Evolutionary conservation across 2,329 filamentous ascomycete genomes (phyloP).

Genomic region (Venturia nashicola): DNA sequence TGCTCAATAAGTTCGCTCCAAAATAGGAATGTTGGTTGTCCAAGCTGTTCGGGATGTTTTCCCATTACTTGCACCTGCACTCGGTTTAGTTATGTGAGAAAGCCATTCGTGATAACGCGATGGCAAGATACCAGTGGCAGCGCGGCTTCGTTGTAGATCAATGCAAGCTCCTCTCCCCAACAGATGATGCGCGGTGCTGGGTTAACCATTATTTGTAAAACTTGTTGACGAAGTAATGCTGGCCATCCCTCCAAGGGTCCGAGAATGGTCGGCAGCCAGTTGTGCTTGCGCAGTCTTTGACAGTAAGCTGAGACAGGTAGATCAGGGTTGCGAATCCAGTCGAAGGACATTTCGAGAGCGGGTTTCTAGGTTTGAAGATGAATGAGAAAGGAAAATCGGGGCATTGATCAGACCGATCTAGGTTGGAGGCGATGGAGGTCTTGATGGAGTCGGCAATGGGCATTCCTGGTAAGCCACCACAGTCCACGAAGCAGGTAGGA

Average conservation of each 20-base stretch:
- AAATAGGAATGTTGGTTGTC: neutral
- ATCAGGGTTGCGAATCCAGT: neutral
- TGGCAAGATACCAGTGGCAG: neutral
- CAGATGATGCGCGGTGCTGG: neutral
- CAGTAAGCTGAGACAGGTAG: neutral
- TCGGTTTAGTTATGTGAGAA: neutral
- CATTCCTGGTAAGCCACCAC: neutral
- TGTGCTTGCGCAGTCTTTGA: neutral
- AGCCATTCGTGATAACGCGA: too few species aligned
- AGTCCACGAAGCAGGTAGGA: neutral
- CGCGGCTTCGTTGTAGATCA: constrained; percentile 2
- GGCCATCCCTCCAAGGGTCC: constrained; percentile 3
- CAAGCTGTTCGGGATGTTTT: neutral
- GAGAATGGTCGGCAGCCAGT: neutral
- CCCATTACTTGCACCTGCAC: neutral
- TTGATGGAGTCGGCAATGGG: neutral
- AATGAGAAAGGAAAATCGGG: neutral
- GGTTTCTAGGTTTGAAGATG: neutral
- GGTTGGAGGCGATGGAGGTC: neutral
- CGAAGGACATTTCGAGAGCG: neutral
- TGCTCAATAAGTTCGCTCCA: neutral
- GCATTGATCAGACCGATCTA: neutral
- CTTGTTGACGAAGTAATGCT: neutral
- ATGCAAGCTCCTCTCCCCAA: neutral
- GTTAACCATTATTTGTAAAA: neutral